Evolutionary conservation across 1,284 basidiomycete species (phyloP).

Genomic region (Pseudozyma tsukubaensis): DNA sequence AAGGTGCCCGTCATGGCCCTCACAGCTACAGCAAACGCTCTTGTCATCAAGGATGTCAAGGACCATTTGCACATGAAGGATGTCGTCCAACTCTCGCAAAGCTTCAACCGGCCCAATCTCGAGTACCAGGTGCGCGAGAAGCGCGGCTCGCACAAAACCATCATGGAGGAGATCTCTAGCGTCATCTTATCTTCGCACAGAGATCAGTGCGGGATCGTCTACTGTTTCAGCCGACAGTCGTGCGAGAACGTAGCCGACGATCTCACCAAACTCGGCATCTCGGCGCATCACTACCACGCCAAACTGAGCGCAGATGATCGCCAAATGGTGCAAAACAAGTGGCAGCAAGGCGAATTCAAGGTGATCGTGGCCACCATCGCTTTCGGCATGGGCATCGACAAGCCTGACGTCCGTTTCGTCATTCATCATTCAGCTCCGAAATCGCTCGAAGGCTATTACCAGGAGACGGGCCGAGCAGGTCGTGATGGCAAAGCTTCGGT

Average conservation of each 20-base stretch:
- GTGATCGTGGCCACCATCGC: slow-evolving; percentile 88
- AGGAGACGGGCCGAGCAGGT: slow-evolving; percentile 87
- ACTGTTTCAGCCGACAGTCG: slow-evolving; percentile 78
- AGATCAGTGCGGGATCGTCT: slow-evolving; percentile 84
- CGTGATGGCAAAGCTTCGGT: slow-evolving; percentile 75
- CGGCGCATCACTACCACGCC: slow-evolving; percentile 88
- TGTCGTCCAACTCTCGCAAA: slow-evolving; percentile 73
- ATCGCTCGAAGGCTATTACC: slow-evolving; percentile 79
- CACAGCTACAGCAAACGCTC: slow-evolving; percentile 88
- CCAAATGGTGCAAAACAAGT: slow-evolving; percentile 76
- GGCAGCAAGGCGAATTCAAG: slow-evolving; percentile 79
- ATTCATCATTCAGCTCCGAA: slow-evolving; percentile 80
- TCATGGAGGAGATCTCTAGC: slow-evolving; percentile 76
- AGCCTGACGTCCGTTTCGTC: slow-evolving; percentile 82
- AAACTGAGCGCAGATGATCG: slow-evolving; percentile 78
- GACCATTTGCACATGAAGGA: slow-evolving; percentile 76
- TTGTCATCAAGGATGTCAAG: slow-evolving; percentile 83
- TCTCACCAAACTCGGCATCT: slow-evolving; percentile 75
- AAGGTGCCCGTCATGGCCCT: slow-evolving; percentile 91
- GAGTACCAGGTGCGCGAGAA: slow-evolving; percentile 77
- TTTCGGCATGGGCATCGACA: slow-evolving; percentile 99
- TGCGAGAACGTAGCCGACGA: slow-evolving; percentile 84
- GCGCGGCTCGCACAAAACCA: slow-evolving; percentile 71
- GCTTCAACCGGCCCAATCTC: slow-evolving; percentile 93
- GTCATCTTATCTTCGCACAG: slow-evolving; percentile 78